A percentile compares a stretch with the other conserved stretches of the same genome.
Evolutionary conservation across 2,329 filamentous ascomycete species (phyloP).

Genomic region (Xylaria polymorpha): DNA sequence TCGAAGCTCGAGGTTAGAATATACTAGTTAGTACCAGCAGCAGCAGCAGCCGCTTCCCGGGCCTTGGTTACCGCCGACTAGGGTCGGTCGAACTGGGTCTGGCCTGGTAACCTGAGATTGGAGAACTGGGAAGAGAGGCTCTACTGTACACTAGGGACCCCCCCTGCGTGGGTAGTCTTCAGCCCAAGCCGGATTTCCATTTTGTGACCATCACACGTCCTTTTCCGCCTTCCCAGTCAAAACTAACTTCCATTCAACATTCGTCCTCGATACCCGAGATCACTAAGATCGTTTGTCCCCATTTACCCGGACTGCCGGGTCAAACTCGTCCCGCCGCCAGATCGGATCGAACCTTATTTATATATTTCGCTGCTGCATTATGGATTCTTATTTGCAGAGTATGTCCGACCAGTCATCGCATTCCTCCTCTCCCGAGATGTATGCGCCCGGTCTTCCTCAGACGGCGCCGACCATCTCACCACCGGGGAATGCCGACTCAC

Average conservation of each 20-base stretch:
- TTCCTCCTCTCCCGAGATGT: constrained; percentile 38
- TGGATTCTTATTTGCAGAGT: constrained; percentile 38
- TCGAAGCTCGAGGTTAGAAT: constrained; percentile 7
- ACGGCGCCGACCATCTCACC: constrained; percentile 34
- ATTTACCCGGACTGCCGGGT: constrained; percentile 33
- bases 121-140: constrained; percentile 37
- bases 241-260: constrained; percentile 25
- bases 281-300: constrained; percentile 33
- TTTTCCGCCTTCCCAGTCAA: constrained; percentile 25
- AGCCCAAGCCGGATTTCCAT: constrained; percentile 25
- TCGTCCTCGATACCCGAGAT: constrained; percentile 30
- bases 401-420: constrained; percentile 34
- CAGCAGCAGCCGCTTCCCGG: constrained; percentile 16
- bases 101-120: constrained; percentile 28
- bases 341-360: constrained; percentile 19
- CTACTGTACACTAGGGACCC: constrained; percentile 14
- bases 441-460: constrained; percentile 27
- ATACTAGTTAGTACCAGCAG: too few species aligned
- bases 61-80: constrained; percentile 25
- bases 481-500: constrained; percentile 40
- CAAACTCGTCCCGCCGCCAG: constrained; percentile 18
- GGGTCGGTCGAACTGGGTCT: constrained; percentile 19
- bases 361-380: constrained; percentile 14
- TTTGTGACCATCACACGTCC: constrained; percentile 26
- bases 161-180: constrained; percentile 30